Conservation (phyloP, 129 eudicot genomes). For the Flaveria sonorensis region DNA sequence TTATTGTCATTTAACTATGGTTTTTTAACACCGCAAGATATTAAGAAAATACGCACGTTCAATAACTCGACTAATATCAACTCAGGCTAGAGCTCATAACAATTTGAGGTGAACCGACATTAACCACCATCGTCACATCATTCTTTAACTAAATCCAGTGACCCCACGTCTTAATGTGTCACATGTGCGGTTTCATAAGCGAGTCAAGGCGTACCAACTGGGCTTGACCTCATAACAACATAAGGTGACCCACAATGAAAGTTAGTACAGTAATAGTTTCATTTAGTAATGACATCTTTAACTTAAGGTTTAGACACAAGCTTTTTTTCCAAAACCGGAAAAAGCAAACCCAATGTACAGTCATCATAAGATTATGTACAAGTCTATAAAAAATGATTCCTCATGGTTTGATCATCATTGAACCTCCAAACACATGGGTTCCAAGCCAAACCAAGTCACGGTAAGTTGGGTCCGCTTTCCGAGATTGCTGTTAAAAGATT, state of each 20-base stretch:
- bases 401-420: not conserved
- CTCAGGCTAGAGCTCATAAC: too few relatives aligned
- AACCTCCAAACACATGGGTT: not conserved
- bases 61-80: too few relatives aligned
- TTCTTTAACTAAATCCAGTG: too few relatives aligned
- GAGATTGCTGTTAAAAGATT: conserved; percentile 65
- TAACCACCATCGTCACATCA: too few relatives aligned
- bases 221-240: not conserved
- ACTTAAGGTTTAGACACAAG: not conserved
- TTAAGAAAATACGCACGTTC: too few relatives aligned
- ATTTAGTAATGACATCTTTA: not conserved
- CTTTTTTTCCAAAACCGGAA: not conserved
- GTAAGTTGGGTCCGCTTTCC: conserved; percentile 20
- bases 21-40: too few relatives aligned
- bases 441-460: not conserved
- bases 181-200: too few relatives aligned
- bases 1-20: too few relatives aligned
- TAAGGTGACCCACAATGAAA: not conserved
- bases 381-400: not conserved
- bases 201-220: too few relatives aligned
- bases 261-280: not conserved
- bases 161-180: too few relatives aligned
- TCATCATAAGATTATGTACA: not conserved
- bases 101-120: too few relatives aligned
- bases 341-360: not conserved